Evolutionary conservation across 2,329 filamentous ascomycete species (phyloP).

Genomic region (Fusarium neocosmosporiellum): DNA sequence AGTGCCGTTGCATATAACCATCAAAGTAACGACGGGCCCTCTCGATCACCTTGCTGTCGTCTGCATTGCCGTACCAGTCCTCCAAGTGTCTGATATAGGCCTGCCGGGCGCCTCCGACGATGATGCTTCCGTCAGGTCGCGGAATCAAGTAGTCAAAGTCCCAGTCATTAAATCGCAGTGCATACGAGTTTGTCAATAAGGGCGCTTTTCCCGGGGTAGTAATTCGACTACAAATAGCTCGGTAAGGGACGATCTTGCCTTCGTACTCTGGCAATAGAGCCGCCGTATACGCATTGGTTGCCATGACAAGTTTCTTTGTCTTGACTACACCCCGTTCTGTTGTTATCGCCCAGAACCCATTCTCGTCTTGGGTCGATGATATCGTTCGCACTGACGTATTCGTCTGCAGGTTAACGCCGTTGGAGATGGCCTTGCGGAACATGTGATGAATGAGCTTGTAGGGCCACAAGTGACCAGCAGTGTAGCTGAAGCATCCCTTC

Average conservation of each 20-base stretch:
- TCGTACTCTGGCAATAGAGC: slow-evolving; percentile 68
- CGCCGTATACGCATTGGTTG: slow-evolving; percentile 76
- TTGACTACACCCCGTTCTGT: slow-evolving; percentile 56
- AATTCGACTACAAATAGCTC: slow-evolving; percentile 54
- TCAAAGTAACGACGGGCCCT: slow-evolving; percentile 53
- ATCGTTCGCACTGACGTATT: slow-evolving; percentile 40
- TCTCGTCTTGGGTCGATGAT: slow-evolving; percentile 5
- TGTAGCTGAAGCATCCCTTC: slow-evolving; percentile 48
- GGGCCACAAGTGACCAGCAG: slow-evolving; percentile 44
- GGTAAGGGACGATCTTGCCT: slow-evolving; percentile 68
- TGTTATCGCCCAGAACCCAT: slow-evolving; percentile 24
- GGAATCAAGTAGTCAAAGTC: slow-evolving; percentile 1
- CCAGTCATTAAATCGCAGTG: slow-evolving; percentile 49
- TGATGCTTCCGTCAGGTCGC: background rate
- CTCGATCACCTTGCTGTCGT: slow-evolving; percentile 54
- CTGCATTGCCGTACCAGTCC: slow-evolving; percentile 59
- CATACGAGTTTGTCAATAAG: slow-evolving; percentile 42
- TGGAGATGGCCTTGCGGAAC: slow-evolving; percentile 31
- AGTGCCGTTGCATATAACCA: slow-evolving; percentile 60
- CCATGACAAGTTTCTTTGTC: slow-evolving; percentile 68
- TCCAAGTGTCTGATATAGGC: slow-evolving; percentile 48
- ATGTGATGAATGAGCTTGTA: slow-evolving; percentile 48
- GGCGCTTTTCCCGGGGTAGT: slow-evolving; percentile 34
- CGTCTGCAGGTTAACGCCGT: slow-evolving; percentile 45
- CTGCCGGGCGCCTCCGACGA: slow-evolving; percentile 29